Conservation (phyloP, 1,139 yeast species). For the Saccharomyces uvarum region DNA sequence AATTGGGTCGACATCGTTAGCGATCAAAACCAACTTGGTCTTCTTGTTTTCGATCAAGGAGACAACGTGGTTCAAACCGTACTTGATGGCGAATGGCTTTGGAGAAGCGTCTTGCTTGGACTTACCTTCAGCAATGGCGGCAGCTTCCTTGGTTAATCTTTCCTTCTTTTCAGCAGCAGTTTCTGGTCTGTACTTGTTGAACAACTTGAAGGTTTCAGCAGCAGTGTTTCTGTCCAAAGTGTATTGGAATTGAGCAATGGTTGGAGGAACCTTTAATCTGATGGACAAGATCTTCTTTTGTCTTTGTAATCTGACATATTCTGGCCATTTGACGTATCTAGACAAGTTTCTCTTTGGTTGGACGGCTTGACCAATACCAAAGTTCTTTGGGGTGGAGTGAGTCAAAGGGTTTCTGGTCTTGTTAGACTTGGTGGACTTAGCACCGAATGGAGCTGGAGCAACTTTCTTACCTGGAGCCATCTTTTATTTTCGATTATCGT, state of each 20-base stretch:
- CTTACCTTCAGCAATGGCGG: slow-evolving; percentile 97
- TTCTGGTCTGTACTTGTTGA: slow-evolving; percentile 98
- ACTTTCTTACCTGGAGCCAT: slow-evolving; percentile 76
- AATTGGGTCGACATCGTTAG: slow-evolving; percentile 98
- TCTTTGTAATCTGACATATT: slow-evolving; percentile 93
- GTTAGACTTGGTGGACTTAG: slow-evolving; percentile 40
- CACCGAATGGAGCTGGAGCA: slow-evolving; percentile 82
- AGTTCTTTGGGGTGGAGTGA: slow-evolving; percentile 84
- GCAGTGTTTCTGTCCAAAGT: slow-evolving; percentile 98
- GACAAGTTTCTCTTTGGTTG: slow-evolving; percentile 95
- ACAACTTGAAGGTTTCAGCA: slow-evolving; percentile 88
- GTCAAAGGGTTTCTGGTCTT: slow-evolving; percentile 63
- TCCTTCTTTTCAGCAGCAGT: slow-evolving; percentile 95
- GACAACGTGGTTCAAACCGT: slow-evolving; percentile 97
- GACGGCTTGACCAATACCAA: slow-evolving; percentile 90
- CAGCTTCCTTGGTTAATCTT: slow-evolving; percentile 97
- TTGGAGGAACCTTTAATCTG: slow-evolving; percentile 98
- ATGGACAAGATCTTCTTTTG: slow-evolving; percentile 91
- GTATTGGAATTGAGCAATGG: slow-evolving; percentile 91
- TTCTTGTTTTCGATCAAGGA: slow-evolving; percentile 95
- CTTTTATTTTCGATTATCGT: slow-evolving; percentile 7
- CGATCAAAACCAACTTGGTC: slow-evolving; percentile 92
- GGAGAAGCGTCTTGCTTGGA: slow-evolving; percentile 90
- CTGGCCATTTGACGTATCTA: slow-evolving; percentile 98
- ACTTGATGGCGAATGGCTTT: slow-evolving; percentile 93